Conservation (phyloP, 805 yeast species). For the Candida ovalis region DNA sequence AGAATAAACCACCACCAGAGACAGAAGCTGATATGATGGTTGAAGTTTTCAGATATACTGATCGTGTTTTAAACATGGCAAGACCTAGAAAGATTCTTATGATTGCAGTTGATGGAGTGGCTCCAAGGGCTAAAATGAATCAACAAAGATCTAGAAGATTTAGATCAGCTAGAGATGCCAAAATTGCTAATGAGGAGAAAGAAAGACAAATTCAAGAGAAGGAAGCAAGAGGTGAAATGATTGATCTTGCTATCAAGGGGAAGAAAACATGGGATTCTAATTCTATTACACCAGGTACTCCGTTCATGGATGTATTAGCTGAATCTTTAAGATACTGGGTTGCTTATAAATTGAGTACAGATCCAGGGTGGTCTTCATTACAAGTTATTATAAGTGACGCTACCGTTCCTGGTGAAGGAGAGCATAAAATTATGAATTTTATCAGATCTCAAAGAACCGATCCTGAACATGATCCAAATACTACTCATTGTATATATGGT, state of each 20-base stretch:
- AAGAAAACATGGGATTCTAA: constrained; percentile 92
- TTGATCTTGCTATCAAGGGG: constrained; percentile 70
- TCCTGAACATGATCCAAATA: constrained; percentile 85
- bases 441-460: constrained; percentile 86
- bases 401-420: constrained; percentile 99
- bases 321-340: constrained; percentile 85
- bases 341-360: constrained; percentile 78
- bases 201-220: constrained; percentile 55
- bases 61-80: constrained; percentile 88
- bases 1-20: constrained; percentile 91
- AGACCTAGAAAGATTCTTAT: constrained; percentile 87
- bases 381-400: constrained; percentile 94
- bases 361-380: constrained; percentile 89
- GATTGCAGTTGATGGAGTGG: constrained; percentile 99
- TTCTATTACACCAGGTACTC: constrained; percentile 98
- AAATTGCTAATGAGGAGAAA: constrained; percentile 68
- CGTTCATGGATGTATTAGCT: constrained; percentile 91
- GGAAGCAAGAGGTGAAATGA: constrained; percentile 63
- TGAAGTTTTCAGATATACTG: constrained; percentile 89
- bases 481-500: constrained; percentile 95
- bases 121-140: constrained; percentile 97
- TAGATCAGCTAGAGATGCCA: constrained; percentile 87
- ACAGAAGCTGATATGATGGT: constrained; percentile 96
- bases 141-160: constrained; percentile 94
- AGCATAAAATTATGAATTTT: constrained; percentile 96